Percentiles rank a stretch among this genome's conserved stretches.
phyloP scores from a whole-genome alignment of 2,329 filamentous ascomycete genomes.

The Trichoderma harzianum region DNA sequence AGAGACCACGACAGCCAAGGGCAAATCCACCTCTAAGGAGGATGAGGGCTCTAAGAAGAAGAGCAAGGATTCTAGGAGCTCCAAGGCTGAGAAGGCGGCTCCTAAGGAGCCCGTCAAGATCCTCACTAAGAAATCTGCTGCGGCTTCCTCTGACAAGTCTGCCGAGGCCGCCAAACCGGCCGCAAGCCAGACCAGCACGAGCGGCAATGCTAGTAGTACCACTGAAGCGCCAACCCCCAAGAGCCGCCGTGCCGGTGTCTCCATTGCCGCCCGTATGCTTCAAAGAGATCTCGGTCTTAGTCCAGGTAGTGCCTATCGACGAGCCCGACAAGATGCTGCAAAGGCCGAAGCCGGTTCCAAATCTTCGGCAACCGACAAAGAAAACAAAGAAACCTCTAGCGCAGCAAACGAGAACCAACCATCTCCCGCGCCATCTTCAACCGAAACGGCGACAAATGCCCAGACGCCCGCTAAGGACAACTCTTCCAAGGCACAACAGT shows the following conservation, averaged over 20 bases:
- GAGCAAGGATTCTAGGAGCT: slow-evolving; percentile 56
- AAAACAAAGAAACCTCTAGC: slow-evolving; percentile 31
- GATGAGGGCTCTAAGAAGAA: slow-evolving; percentile 61
- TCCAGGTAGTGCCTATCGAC: slow-evolving; percentile 59
- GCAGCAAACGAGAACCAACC: slow-evolving; percentile 15
- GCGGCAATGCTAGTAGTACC: slow-evolving; percentile 30
- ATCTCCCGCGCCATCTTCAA: slow-evolving; percentile 21
- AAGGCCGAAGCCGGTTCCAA: slow-evolving; percentile 52
- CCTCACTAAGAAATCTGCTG: slow-evolving; percentile 56
- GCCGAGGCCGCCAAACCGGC: slow-evolving; percentile 45
- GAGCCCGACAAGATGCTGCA: slow-evolving; percentile 56
- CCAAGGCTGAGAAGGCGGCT: slow-evolving; percentile 48
- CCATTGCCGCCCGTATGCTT: slow-evolving; percentile 61
- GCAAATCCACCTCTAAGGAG: slow-evolving; percentile 40
- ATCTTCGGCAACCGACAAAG: slow-evolving; percentile 32
- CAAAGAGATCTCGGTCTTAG: slow-evolving; percentile 65
- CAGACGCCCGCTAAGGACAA: slow-evolving; percentile 25
- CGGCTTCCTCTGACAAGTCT: slow-evolving; percentile 42
- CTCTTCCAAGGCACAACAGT: slow-evolving; percentile 27
- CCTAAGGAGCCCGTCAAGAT: slow-evolving; percentile 60
- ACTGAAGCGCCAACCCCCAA: slow-evolving; percentile 33
- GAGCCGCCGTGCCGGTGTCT: slow-evolving; percentile 58
- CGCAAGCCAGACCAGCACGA: slow-evolving; percentile 35
- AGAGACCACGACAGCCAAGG: slow-evolving; percentile 51
- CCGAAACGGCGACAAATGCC: slow-evolving; percentile 20